Conservation (phyloP, 768 basidiomycete species). For the Amanita muscaria region DNA sequence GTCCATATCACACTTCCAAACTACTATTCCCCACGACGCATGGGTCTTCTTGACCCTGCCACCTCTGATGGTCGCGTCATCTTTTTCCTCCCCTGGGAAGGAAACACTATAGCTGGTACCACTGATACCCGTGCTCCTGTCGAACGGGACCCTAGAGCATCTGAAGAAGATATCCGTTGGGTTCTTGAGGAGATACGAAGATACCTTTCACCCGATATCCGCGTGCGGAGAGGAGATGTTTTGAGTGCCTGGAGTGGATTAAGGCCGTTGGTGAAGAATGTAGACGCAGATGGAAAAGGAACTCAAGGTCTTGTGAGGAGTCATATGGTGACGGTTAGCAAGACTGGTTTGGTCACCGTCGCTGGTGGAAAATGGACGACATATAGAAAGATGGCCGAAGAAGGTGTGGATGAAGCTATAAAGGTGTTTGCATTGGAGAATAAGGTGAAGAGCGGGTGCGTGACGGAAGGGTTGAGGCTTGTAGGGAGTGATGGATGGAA, state of each 20-base stretch:
- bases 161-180: slow-evolving; percentile 95
- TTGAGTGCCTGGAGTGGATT: slow-evolving; percentile 93
- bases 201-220: slow-evolving; percentile 88
- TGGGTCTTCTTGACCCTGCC: slow-evolving; percentile 92
- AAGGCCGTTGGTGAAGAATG: slow-evolving; percentile 78
- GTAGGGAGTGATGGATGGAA: slow-evolving; percentile 94
- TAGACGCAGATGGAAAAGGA: slow-evolving; percentile 23
- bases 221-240: slow-evolving; percentile 90
- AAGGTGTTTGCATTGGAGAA: slow-evolving; percentile 62
- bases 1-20: slow-evolving; percentile 95
- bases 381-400: slow-evolving; percentile 92
- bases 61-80: slow-evolving; percentile 97
- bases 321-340: slow-evolving; percentile 82
- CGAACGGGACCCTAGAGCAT: slow-evolving; percentile 64
- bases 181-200: slow-evolving; percentile 87
- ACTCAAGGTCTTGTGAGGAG: slow-evolving; percentile 89
- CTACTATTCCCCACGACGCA: slow-evolving; percentile 90
- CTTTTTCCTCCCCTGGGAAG: slow-evolving; percentile 99
- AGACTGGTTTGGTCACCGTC: slow-evolving; percentile 82
- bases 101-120: slow-evolving; percentile 94
- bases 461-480: slow-evolving; percentile 73
- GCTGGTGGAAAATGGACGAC: slow-evolving; percentile 99
- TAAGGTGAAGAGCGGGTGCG: slow-evolving; percentile 49
- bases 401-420: slow-evolving; percentile 84
- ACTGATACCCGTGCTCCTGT: slow-evolving; percentile 81